A percentile compares a stretch with the other conserved stretches of the same genome.
Conservation (phyloP, 257 asterid species). For the Catharanthus roseus region DNA sequence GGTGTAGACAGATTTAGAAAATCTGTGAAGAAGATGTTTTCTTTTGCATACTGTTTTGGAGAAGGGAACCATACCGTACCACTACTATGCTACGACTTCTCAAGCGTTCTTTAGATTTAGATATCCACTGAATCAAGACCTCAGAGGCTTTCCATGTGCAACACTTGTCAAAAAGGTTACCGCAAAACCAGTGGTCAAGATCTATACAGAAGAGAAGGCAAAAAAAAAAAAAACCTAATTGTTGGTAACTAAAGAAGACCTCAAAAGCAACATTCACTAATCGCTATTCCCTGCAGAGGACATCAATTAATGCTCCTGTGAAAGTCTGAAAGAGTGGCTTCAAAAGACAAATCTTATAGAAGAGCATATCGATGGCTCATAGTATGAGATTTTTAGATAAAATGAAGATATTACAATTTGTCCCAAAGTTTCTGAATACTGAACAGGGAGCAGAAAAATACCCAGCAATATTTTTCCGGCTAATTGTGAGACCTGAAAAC, state of each 20-base stretch:
- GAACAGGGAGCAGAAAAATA: slow-evolving; percentile 30
- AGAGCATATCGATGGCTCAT: neutral
- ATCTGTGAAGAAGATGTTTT: neutral
- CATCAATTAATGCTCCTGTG: neutral
- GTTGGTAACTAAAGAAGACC: neutral
- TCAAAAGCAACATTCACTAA: neutral
- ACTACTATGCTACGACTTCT: neutral
- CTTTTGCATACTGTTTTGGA: neutral
- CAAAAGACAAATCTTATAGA: too few species aligned
- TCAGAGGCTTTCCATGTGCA: neutral
- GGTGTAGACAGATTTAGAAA: neutral
- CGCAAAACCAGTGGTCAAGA: neutral
- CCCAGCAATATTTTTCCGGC: slow-evolving; percentile 67
- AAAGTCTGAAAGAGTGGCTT: neutral
- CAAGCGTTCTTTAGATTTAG: neutral
- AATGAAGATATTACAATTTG: neutral
- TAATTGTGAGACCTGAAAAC: slow-evolving; percentile 78
- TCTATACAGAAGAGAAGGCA: neutral
- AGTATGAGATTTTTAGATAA: neutral
- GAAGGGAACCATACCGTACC: neutral
- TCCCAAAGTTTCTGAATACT: neutral
- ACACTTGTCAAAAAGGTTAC: neutral
- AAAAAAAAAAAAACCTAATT: neutral
- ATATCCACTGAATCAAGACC: neutral
- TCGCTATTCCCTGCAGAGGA: neutral